Base-by-base conservation (phyloP, 2,329 filamentous ascomycete species). In the Fusarium sp. region DNA sequence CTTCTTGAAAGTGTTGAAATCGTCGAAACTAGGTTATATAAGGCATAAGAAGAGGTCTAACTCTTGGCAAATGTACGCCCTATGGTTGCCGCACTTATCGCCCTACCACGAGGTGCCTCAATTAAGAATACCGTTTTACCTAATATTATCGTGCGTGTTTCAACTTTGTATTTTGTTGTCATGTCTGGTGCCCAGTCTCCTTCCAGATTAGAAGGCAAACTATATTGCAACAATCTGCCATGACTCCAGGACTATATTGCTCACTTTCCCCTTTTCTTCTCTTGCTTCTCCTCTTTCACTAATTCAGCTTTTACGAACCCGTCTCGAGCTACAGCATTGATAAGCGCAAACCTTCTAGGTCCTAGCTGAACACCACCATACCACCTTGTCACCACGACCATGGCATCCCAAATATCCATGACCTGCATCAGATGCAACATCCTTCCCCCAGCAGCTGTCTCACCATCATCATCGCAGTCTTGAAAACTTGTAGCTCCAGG, bases 381-480 rank as follows among this genome's bases (percentile, higher is more conserved):
- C 96, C 96, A 99, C 69, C 96, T 85, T 41, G 93, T 94, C 32
- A 99, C 95, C 6, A 99, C 92, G 0, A 99, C 94, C 84, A 98
- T 91, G 18, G 92, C 91, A 80, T 97, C 89, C 94, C 95, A 98
- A 14, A 97, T 86, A 77, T 95, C 93, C 93, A 98, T 98, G 67
- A 97, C 83, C 83, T 98, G 94, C 90, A 99, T 92, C 33, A 99
- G 84, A 82, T 97, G 94, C 66, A 98, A 82, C 77, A 99, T 81
- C 44, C 96, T 87, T 0, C 92, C 91, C 1, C 96, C 96, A 0
- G 96, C 96, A 9, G 96, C 96, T 30, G 93, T 93, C 85, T 99
- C 96, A 5, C 96, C 96, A 79, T 99, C 96, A 76, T 99, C 96
- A 76, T 99, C 93, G 78, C 92, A 98, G 81, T 99, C 96, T 80